These are phyloP conservation scores for Marchantia polymorpha DNA, from an alignment of 225 moss, liverwort and hornwort species.

Conservation along the genomic window DNA sequence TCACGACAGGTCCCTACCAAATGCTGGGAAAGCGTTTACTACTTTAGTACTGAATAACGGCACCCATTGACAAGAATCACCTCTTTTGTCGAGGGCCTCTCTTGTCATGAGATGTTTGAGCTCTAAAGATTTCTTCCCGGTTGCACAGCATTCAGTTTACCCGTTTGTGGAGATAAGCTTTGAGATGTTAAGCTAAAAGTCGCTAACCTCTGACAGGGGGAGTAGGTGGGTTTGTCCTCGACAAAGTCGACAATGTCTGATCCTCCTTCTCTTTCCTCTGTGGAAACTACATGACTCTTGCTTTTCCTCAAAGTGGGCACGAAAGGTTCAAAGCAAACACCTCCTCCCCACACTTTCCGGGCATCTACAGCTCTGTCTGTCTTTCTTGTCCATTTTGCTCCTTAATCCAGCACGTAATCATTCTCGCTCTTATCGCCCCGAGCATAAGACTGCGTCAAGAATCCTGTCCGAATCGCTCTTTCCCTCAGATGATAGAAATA, in stretches of 20 bases:
- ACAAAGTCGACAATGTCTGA: not conserved
- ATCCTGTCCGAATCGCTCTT: not conserved
- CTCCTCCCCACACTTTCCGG: not conserved
- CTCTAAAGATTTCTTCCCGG: no score
- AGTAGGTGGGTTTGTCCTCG: not conserved
- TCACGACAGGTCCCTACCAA: no score
- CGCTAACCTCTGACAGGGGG: no score
- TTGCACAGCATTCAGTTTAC: no score
- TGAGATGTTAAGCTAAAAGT: no score
- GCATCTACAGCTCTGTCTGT: not conserved
- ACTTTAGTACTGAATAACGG: no score
- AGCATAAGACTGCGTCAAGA: not conserved
- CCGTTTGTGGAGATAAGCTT: no score
- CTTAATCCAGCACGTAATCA: not conserved
- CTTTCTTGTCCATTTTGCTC: not conserved
- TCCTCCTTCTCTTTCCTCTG: not conserved
- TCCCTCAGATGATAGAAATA: not conserved
- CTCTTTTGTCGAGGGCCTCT: no score
- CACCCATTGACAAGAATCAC: no score
- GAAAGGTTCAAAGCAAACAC: not conserved
- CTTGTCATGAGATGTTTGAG: no score
- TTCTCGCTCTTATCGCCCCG: not conserved
- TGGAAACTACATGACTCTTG: not conserved
- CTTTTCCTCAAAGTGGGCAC: not conserved
- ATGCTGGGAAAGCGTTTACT: no score